Percentiles rank a stretch among this genome's conserved stretches.
Evolutionary conservation across 345 rosid species (phyloP).

Genomic region (Fremontodendron californicum): DNA sequence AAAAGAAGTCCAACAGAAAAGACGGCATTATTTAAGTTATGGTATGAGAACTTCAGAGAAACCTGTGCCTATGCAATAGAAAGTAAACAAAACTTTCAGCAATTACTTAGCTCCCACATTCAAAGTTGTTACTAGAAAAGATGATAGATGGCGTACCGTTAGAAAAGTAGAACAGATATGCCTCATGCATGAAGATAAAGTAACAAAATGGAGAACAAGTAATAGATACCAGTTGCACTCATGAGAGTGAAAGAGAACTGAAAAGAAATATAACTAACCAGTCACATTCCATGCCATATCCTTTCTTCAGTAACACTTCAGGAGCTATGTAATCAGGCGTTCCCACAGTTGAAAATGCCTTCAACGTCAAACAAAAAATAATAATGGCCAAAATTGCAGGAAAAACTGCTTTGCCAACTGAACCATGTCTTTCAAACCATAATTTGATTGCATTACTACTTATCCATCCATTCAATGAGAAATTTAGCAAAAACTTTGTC

Average conservation of each 20-base stretch:
- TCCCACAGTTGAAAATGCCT: constrained; percentile 98
- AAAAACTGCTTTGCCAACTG: background rate
- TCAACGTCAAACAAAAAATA: background rate
- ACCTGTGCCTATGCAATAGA: background rate
- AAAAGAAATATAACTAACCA: constrained; percentile 51
- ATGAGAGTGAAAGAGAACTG: constrained; percentile 7
- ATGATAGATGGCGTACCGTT: background rate
- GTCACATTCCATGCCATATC: constrained; percentile 98
- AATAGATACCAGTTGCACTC: background rate
- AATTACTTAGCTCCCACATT: background rate
- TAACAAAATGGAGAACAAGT: background rate
- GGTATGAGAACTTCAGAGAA: constrained; percentile 3
- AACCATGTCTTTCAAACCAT: constrained; percentile 5
- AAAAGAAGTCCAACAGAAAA: constrained; percentile 22
- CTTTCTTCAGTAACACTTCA: constrained; percentile 89
- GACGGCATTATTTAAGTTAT: background rate
- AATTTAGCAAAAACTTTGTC: background rate
- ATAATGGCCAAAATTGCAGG: background rate
- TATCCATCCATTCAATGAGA: background rate
- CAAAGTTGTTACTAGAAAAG: constrained; percentile 7
- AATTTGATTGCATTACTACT: background rate
- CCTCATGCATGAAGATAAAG: background rate
- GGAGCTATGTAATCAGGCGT: constrained; percentile 97
- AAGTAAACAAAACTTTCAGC: constrained; percentile 12
- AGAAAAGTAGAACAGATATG: background rate